Conservation (phyloP, 2,329 filamentous ascomycete species). For the Pseudogymnoascus sp. region DNA sequence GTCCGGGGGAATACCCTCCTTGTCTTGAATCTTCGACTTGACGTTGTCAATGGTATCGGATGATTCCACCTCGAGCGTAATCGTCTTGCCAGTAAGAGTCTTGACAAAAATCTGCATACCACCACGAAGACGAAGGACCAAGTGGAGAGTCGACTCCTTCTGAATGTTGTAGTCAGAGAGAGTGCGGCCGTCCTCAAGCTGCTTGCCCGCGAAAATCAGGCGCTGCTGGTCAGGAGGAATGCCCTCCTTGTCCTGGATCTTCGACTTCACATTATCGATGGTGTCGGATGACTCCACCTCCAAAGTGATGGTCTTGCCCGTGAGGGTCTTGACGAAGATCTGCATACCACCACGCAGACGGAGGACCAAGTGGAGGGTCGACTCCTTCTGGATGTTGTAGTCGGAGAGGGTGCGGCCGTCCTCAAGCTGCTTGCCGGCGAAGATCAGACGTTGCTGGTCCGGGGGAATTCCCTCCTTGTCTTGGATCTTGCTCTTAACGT, state of each 20-base stretch:
- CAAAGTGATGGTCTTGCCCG: slow-evolving; percentile 88
- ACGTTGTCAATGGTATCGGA: slow-evolving; percentile 65
- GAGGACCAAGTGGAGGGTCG: slow-evolving; percentile 75
- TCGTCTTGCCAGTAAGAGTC: slow-evolving; percentile 62
- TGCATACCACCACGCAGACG: slow-evolving; percentile 87
- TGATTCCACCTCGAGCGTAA: slow-evolving; percentile 59
- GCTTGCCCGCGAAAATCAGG: slow-evolving; percentile 88
- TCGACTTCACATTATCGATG: slow-evolving; percentile 88
- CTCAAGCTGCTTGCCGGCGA: too few species aligned
- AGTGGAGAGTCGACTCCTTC: slow-evolving; percentile 75
- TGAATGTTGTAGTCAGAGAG: slow-evolving; percentile 96
- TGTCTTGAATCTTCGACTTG: slow-evolving; percentile 64
- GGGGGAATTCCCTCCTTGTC: slow-evolving; percentile 96
- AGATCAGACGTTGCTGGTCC: slow-evolving; percentile 95
- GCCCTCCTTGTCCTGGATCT: slow-evolving; percentile 90
- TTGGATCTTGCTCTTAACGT: slow-evolving; percentile 95
- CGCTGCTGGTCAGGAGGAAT: slow-evolving; percentile 94
- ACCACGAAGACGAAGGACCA: slow-evolving; percentile 74
- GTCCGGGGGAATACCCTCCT: slow-evolving; percentile 64
- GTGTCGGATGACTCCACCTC: slow-evolving; percentile 86
- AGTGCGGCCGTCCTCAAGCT: slow-evolving; percentile 85
- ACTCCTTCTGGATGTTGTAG: slow-evolving; percentile 96
- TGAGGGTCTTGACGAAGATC: slow-evolving; percentile 80
- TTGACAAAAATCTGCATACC: slow-evolving; percentile 72
- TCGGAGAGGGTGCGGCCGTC: too few species aligned